Evolutionary conservation across 306 rosid genomes (phyloP).

Genomic region (Geum urbanum): DNA sequence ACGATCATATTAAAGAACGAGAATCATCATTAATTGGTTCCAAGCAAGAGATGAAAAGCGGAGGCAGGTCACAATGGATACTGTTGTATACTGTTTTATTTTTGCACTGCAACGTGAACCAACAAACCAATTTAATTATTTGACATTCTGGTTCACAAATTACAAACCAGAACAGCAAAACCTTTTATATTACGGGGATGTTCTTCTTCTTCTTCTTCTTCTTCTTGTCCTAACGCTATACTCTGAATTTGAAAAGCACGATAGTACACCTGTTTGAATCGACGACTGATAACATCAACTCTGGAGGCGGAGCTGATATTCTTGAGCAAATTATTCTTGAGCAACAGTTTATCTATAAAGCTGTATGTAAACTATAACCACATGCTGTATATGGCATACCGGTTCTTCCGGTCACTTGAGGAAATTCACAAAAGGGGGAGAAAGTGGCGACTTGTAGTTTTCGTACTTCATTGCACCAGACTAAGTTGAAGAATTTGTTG

Average conservation of each 20-base stretch:
- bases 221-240: neutral
- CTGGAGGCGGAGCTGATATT: neutral
- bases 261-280: neutral
- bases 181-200: neutral
- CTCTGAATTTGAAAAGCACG: neutral
- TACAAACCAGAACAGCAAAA: neutral
- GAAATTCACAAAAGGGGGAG: neutral
- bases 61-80: no score
- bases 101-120: no score
- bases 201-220: neutral
- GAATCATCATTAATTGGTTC: no score
- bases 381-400: neutral
- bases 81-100: no score
- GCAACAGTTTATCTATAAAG: neutral
- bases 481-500: neutral
- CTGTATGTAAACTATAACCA: neutral
- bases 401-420: neutral
- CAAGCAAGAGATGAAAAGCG: no score
- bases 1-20: no score
- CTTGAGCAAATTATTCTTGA: conserved; percentile 5
- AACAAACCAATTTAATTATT: neutral
- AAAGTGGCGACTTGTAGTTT: neutral
- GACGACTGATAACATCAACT: neutral
- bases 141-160: neutral
- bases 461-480: neutral